Evolutionary conservation across 108 stramenopile genomes (phyloP).

Genomic region (Mediolabrus comicus): DNA sequence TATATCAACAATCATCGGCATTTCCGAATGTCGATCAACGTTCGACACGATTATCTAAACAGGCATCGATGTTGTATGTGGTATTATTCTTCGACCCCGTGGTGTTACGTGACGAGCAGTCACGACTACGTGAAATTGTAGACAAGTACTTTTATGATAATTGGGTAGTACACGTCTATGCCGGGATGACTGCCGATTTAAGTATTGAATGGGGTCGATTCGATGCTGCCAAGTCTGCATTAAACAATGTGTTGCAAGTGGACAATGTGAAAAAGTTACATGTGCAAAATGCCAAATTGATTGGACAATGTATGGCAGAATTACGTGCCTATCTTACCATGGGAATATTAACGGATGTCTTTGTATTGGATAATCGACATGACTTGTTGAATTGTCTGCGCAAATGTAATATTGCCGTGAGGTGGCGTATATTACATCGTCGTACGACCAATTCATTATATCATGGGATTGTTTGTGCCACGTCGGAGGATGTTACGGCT

Average conservation of each 20-base stretch:
- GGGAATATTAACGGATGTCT: conserved; percentile 50
- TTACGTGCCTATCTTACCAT: conserved; percentile 39
- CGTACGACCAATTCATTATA: conserved; percentile 14
- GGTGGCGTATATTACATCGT: conserved; percentile 76
- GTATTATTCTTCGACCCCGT: conserved; percentile 57
- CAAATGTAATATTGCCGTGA: conserved; percentile 52
- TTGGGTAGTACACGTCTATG: conserved; percentile 56
- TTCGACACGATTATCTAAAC: conserved; percentile 54
- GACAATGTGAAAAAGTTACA: conserved; percentile 34
- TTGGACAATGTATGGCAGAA: conserved; percentile 37
- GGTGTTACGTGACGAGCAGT: conserved; percentile 31
- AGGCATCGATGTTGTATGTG: conserved; percentile 69
- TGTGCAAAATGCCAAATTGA: conserved; percentile 38
- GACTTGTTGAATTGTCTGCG: conserved; percentile 49
- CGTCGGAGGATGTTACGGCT: conserved; percentile 8
- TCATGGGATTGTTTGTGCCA: conserved; percentile 27
- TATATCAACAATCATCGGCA: conserved; percentile 47
- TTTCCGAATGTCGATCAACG: conserved; percentile 64
- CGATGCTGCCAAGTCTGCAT: conserved; percentile 48
- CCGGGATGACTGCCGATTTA: conserved; percentile 61
- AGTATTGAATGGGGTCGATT: conserved; percentile 53
- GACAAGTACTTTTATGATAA: conserved; percentile 70
- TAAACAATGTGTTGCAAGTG: conserved; percentile 40
- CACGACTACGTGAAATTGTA: conserved; percentile 57
- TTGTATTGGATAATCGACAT: conserved; percentile 49